Evolutionary conservation across 139 green algal species (phyloP).

Genomic region (Chlamydomonas schloesseri): DNA sequence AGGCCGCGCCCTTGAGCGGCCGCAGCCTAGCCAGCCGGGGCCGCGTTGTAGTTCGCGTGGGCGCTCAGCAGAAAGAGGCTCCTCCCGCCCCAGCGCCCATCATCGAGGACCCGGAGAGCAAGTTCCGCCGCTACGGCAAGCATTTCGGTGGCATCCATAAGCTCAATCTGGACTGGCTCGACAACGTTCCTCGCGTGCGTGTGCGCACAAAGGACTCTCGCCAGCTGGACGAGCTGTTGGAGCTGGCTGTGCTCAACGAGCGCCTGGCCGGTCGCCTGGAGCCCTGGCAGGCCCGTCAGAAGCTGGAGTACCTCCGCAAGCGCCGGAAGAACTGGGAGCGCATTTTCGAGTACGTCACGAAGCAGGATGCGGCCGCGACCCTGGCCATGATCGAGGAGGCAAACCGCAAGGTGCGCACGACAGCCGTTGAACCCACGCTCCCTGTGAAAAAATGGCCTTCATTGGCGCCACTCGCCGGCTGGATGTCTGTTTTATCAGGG

Average conservation of each 20-base stretch:
- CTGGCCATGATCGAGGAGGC: conserved; percentile 86
- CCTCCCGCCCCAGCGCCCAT: background rate
- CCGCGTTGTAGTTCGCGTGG: background rate
- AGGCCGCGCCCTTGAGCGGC: too few species aligned
- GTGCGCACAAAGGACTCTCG: conserved; percentile 63
- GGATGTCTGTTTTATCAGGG: too few species aligned
- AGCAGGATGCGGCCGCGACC: conserved; percentile 78
- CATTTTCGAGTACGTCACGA: conserved; percentile 83
- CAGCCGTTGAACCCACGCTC: too few species aligned
- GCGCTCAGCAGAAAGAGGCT: background rate
- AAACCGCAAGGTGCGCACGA: conserved; percentile 66
- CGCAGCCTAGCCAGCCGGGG: background rate
- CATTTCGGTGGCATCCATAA: conserved; percentile 56
- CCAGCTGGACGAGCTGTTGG: conserved; percentile 75
- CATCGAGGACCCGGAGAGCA: conserved; percentile 51
- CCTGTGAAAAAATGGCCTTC: too few species aligned
- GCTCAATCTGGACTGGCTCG: conserved; percentile 59
- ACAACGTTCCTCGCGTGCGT: conserved; percentile 71
- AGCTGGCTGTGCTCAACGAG: conserved; percentile 85
- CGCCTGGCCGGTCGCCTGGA: conserved; percentile 61
- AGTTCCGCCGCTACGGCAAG: conserved; percentile 55
- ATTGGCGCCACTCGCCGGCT: too few species aligned
- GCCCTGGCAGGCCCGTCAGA: conserved; percentile 61
- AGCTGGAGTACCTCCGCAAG: conserved; percentile 80
- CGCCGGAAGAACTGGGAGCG: conserved; percentile 80